Percentiles rank a stretch among this genome's conserved stretches.
Conservation (phyloP, 495 filamentous ascomycete genomes). For the Aspergillus taichungensis region DNA sequence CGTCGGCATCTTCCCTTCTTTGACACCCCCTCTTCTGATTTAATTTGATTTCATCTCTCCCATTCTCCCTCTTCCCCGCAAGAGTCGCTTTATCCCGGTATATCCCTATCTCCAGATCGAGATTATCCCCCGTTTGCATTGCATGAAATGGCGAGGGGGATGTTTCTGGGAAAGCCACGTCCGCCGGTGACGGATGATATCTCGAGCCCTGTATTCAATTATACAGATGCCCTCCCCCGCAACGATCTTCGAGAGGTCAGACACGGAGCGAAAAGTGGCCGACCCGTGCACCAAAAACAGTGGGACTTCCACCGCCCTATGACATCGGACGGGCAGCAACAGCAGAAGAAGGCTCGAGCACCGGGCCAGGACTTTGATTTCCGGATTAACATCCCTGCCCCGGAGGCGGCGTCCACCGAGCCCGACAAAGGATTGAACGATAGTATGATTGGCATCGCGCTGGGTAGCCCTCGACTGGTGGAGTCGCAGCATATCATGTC, state of each 20-base stretch:
- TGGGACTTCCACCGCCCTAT: slow-evolving; percentile 18
- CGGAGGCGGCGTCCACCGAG: slow-evolving; percentile 13
- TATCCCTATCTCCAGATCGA: too few species aligned
- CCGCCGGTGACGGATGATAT: slow-evolving; percentile 18
- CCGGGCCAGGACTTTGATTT: slow-evolving; percentile 28
- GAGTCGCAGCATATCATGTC: slow-evolving; percentile 11
- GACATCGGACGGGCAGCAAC: slow-evolving; percentile 12
- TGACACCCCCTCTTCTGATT: slow-evolving; percentile 4
- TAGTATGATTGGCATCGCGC: slow-evolving; percentile 42
- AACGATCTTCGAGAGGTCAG: slow-evolving; percentile 20
- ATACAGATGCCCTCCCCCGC: slow-evolving; percentile 27
- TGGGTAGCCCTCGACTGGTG: slow-evolving; percentile 44
- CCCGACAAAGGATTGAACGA: slow-evolving; percentile 14
- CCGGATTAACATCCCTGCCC: slow-evolving; percentile 22
- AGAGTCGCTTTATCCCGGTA: too few species aligned
- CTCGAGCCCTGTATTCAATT: slow-evolving; percentile 26
- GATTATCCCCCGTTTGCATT: background rate
- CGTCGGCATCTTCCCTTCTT: slow-evolving; percentile 2
- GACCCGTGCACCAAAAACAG: slow-evolving; percentile 6
- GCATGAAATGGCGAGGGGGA: slow-evolving; percentile 20
- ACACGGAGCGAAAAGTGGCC: slow-evolving; percentile 1
- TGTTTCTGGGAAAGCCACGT: slow-evolving; percentile 23
- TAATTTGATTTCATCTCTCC: slow-evolving; percentile 4
- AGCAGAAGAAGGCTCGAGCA: slow-evolving; percentile 10
- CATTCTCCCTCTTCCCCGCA: background rate